phyloP scores from a whole-genome alignment of 2,329 filamentous ascomycete genomes.

The Aspergillus sojae region DNA sequence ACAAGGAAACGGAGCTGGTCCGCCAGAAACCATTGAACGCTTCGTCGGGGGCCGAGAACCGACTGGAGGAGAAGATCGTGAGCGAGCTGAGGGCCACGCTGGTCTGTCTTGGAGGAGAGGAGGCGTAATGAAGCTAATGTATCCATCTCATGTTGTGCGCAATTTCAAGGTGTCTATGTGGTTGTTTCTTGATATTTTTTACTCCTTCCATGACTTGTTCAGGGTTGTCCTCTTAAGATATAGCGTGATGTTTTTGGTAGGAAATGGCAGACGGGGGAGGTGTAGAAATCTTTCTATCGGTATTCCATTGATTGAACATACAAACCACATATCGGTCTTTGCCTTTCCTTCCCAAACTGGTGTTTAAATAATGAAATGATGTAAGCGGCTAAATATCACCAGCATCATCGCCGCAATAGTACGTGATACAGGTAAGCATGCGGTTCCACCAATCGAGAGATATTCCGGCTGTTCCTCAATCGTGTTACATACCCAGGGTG shows the following conservation, averaged over 20 bases:
- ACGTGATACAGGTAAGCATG: not conserved
- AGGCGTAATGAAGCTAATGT: conserved; percentile 30
- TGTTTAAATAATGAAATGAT: not conserved
- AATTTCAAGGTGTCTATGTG: conserved; percentile 1
- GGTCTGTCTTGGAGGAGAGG: conserved; percentile 44
- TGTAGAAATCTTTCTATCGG: not conserved
- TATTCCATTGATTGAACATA: conserved; percentile 1
- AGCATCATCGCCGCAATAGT: not conserved
- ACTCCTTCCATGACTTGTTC: not conserved
- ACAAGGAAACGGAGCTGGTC: conserved; percentile 68
- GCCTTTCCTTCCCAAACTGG: not conserved
- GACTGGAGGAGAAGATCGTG: conserved; percentile 76
- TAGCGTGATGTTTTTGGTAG: not conserved
- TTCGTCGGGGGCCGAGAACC: conserved; percentile 58
- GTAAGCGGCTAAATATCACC: not conserved
- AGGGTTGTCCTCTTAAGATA: not conserved
- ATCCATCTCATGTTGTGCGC: conserved; percentile 1
- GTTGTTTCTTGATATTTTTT: conserved; percentile 15
- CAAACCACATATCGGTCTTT: not conserved
- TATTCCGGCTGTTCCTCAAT: not conserved
- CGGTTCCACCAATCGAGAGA: not conserved
- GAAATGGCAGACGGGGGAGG: not conserved
- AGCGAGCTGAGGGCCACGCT: conserved; percentile 64
- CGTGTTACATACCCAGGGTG: not conserved
- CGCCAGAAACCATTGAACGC: conserved; percentile 45